Percentiles rank a stretch among this genome's conserved stretches.
phyloP scores from a whole-genome alignment of 495 filamentous ascomycete genomes.

The Penicillium bialowiezense region DNA sequence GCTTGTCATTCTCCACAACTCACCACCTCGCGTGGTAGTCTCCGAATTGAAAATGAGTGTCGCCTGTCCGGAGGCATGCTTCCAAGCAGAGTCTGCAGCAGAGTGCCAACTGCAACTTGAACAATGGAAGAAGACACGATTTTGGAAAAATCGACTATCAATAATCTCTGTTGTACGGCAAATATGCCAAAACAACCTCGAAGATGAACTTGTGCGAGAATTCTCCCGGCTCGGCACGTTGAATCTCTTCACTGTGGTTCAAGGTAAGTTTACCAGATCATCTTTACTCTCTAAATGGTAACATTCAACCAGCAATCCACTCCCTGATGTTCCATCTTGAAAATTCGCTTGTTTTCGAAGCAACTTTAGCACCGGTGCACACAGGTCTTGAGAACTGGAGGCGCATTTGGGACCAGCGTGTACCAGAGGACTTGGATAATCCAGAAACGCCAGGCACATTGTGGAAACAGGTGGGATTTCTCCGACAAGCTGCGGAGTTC shows the following conservation, averaged over 20 bases:
- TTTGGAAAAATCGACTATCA: conserved; percentile 20
- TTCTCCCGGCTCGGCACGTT: conserved; percentile 21
- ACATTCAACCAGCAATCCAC: conserved; percentile 17
- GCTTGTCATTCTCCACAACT: conserved; percentile 25
- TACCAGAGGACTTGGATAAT: conserved; percentile 21
- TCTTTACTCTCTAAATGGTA: neutral
- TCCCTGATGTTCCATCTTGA: conserved; percentile 29
- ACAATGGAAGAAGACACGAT: conserved; percentile 14
- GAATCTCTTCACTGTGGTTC: conserved; percentile 26
- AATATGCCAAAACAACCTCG: conserved; percentile 18
- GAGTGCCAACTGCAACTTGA: conserved; percentile 13
- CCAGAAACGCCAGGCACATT: conserved; percentile 16
- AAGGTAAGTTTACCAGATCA: conserved; percentile 11
- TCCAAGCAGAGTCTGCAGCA: conserved; percentile 19
- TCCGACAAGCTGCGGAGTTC: conserved; percentile 25
- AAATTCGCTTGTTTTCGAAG: conserved; percentile 28
- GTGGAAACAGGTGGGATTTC: conserved; percentile 31
- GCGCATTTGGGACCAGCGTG: conserved; percentile 21
- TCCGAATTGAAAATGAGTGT: conserved; percentile 24
- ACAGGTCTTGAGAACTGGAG: conserved; percentile 29
- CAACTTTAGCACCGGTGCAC: conserved; percentile 23
- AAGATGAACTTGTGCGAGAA: conserved; percentile 12
- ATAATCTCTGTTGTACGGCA: conserved; percentile 17
- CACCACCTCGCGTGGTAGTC: conserved; percentile 21
- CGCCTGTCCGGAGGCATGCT: conserved; percentile 23